Evolutionary conservation across 2,329 filamentous ascomycete genomes (phyloP), one percentile per base, ranked within the genome.

Genomic region (Boeremia exigua): DNA sequence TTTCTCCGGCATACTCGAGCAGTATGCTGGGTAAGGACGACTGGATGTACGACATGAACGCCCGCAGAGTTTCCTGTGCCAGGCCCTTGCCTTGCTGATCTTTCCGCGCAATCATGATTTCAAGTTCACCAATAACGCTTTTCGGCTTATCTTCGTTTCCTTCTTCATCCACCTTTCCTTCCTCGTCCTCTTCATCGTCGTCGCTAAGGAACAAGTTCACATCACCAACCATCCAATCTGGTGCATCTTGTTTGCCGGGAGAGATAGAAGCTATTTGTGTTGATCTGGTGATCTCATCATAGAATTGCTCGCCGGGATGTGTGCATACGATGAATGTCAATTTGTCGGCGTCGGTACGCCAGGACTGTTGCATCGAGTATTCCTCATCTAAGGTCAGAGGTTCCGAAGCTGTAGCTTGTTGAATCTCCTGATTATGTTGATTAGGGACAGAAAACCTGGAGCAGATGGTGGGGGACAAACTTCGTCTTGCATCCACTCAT

Each of bases 401-500:
- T 60, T 97, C 92, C 0, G 93, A 97, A 1, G 94, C 92, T 0
- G 94, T 98, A 49, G 90, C 88, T 75, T 87, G 81, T 78, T 89
- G 93, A 34, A 97, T 90, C 42, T 86, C 84, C 27, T 42, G 7
- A 4, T 2, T 12, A 4, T 14, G 5, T 8, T 3, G 9, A 8
- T 42, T 10, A 30, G 39, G 25, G 10, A 12, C 8, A 2, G n/a
- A 9, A 2, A 3, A 7, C 30, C 9, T 30, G n/a, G 6, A 15
- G 11, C 3, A 4, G 11, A 11, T 10, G 27, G 6, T 17, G 39
- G 39, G 19, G 8, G 9, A 29, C 2, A n/a, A 30, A 42, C 39
- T 47, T 88, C 83, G 68, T 95, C 88, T 79, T 93, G 84, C 93
- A 98, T 97, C 94, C 94, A 98, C 68, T 82, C 79, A 72, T 96